Base-by-base conservation (phyloP, 345 rosid species). In the Chamaenerion angustifolium region DNA sequence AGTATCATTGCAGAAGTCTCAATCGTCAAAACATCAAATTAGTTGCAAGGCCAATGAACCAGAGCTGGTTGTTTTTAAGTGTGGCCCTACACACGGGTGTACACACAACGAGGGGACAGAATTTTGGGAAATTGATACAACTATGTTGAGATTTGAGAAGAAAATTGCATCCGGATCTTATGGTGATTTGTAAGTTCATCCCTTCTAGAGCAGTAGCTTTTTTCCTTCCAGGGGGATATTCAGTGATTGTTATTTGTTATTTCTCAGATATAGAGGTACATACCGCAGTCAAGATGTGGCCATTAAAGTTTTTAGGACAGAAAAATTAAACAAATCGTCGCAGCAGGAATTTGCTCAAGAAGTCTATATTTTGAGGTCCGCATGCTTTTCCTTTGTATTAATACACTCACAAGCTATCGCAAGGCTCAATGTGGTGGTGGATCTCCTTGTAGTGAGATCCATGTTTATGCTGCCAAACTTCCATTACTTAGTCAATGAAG, bases 291-390 rank as follows among this genome's bases (percentile, higher is more conserved):
- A 56, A 40, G 67, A 63, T 35, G 75, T 73, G 43, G 78, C 74
- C 40, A 64, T 73, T 19, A 73, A 73, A 66, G 60, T 64, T 40
- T 55, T 73, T 43, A 57, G 55, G 62, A 21, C 56, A 31, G 75
- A 66, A 27, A 64, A 66, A 43, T 52, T 64, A 52, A 55, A 60
- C 56, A 60, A 66, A 37, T 52, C 59, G 49, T 15, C 55, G 27
- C 65, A 13, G 54, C 58, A 52, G 49, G 78, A 73, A 59, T 73
- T 73, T 58, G 50, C 68, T 57, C 72, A 69, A 60, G 78, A 73
- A 61, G 57, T 73, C 51, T 57, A 54, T 17, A 73, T 73, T 49
- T 46, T 73, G 78, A 73, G 78, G 78, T 73, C 60, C 54, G 47
- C 48, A 4, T 53, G 27, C 18, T 19, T 48, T 57, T 17, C 16